Evolutionary conservation across 1,139 yeast species (phyloP), one percentile per base, ranked within the genome.

Genomic region (Yamadazyma atmosphaerica): DNA sequence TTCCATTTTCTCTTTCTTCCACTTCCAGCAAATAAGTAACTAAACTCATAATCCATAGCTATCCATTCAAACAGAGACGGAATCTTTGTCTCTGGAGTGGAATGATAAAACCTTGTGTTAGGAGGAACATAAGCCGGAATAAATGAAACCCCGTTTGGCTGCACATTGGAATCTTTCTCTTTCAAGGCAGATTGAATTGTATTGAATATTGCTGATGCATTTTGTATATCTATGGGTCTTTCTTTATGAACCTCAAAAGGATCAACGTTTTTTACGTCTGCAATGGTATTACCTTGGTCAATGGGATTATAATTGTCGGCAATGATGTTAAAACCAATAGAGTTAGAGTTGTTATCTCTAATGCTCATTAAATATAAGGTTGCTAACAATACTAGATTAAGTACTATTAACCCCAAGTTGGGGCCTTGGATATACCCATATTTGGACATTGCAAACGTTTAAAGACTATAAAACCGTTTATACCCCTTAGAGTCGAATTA

Each of bases 41-140:
- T 73, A 52, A 78, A 77, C 47, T 79, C 83, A 42, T 64, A 69
- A 49, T 77, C 81, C 69, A 78, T 61, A 2, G 83, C 84, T 7
- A 75, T 57, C 83, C 84, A 79, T 50, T 79, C 83, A 24, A 67
- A 66, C 26, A 61, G 53, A 0, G 51, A 46, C 1, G 83, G 82
- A 7, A 76, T 48, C 4, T 50, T 43, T 1, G 62, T 59, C 8
- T 50, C 39, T 3, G 56, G 54, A 8, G 68, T 66, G 0, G 78
- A 60, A 53, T 79, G 83, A 42, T 73, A 79, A 37, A 79, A 49
- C 27, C 73, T 50, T 0, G 83, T 77, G 4, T 81, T 81, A 27
- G 72, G 65, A 0, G 83, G 82, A 13, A 79, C 63, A 35, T 66
- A 68, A 1, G 80, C 83, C 0, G 84, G 82, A 29, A 78, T 66